Evolutionary conservation across 2,329 filamentous ascomycete genomes (phyloP).

Genomic region (Aspergillus sp.): DNA sequence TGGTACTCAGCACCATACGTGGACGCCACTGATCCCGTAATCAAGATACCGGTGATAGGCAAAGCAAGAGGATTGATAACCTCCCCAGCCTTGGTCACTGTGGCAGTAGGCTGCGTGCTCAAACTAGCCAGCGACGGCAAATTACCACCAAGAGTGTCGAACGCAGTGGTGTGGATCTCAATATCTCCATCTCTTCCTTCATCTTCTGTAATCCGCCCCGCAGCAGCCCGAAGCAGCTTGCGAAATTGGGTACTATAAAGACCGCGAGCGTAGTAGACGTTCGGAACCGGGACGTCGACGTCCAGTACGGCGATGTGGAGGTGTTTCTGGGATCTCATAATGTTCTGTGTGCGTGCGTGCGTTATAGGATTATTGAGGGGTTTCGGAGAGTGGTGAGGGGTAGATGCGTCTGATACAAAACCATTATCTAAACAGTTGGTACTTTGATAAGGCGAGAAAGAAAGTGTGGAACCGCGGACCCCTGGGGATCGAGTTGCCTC

Average conservation of each 20-base stretch:
- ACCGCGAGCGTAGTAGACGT: slow-evolving; percentile 35
- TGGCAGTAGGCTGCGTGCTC: slow-evolving; percentile 13
- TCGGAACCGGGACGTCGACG: slow-evolving; percentile 36
- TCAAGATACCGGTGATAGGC: slow-evolving; percentile 32
- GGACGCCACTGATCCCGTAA: slow-evolving; percentile 34
- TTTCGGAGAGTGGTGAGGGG: not conserved
- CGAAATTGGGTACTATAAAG: slow-evolving; percentile 41
- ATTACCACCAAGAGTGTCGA: slow-evolving; percentile 34
- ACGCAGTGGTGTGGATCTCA: slow-evolving; percentile 34
- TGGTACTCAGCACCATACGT: slow-evolving; percentile 30
- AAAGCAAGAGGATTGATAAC: slow-evolving; percentile 10
- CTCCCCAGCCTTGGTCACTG: not conserved
- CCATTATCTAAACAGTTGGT: no score
- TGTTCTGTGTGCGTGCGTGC: not conserved
- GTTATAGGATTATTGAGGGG: not conserved
- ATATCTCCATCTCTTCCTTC: slow-evolving; percentile 13
- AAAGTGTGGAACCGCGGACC: no score
- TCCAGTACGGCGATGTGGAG: slow-evolving; percentile 42
- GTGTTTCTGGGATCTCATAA: not conserved
- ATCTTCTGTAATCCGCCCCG: slow-evolving; percentile 25
- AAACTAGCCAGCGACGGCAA: slow-evolving; percentile 30
- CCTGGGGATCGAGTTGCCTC: no score
- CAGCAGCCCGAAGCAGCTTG: slow-evolving; percentile 32
- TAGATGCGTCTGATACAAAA: no score
- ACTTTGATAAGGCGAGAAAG: no score